A percentile compares a stretch with the other conserved stretches of the same genome.
Evolutionary conservation across 2,329 filamentous ascomycete genomes (phyloP).

Genomic region (Cercospora sp.): DNA sequence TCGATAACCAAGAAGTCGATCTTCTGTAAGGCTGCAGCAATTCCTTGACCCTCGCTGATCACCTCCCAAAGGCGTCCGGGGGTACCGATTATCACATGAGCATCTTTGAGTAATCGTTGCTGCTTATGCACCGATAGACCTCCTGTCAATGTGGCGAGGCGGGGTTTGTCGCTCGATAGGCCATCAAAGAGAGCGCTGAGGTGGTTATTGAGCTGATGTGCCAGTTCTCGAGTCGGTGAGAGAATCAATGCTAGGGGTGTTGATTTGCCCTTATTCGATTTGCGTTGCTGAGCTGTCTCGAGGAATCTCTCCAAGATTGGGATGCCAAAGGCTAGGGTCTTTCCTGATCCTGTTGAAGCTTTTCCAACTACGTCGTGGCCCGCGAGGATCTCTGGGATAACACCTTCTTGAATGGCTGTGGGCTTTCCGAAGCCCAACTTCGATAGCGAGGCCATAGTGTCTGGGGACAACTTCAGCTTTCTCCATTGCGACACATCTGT

Average conservation of each 20-base stretch:
- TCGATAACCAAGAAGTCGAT: slow-evolving; percentile 87
- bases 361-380: slow-evolving; percentile 95
- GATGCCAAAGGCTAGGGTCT: slow-evolving; percentile 92
- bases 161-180: slow-evolving; percentile 58
- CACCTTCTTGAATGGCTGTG: slow-evolving; percentile 74
- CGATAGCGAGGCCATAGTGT: slow-evolving; percentile 71
- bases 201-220: slow-evolving; percentile 86
- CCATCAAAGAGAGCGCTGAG: slow-evolving; percentile 71
- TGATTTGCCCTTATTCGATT: slow-evolving; percentile 38
- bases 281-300: slow-evolving; percentile 40
- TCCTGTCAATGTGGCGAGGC: slow-evolving; percentile 84
- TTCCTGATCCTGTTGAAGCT: slow-evolving; percentile 92
- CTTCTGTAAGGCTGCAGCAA: slow-evolving; percentile 69
- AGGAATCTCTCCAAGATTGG: slow-evolving; percentile 87
- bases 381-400: slow-evolving; percentile 78
- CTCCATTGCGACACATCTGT: slow-evolving; percentile 79
- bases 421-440: slow-evolving; percentile 78
- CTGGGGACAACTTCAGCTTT: slow-evolving; percentile 69
- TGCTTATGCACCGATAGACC: slow-evolving; percentile 95
- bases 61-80: slow-evolving; percentile 95
- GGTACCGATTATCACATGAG: slow-evolving; percentile 82
- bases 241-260: slow-evolving; percentile 74
- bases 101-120: slow-evolving; percentile 76
- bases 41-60: slow-evolving; percentile 69
- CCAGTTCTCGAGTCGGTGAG: slow-evolving; percentile 88